Conservation (phyloP, 2,329 filamentous ascomycete species). For the Acrodontium crateriforme region DNA sequence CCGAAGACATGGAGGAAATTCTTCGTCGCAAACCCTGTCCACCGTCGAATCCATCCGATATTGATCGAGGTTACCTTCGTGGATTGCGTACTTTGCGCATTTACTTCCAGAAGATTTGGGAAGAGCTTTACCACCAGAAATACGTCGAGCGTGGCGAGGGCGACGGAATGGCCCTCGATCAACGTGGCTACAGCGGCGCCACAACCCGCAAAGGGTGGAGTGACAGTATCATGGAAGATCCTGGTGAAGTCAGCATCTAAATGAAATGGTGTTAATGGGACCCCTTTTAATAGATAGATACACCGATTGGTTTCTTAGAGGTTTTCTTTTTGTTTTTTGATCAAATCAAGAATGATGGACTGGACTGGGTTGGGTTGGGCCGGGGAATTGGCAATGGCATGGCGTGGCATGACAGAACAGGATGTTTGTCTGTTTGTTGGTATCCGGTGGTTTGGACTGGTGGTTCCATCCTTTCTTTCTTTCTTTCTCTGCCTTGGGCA, state of each 20-base stretch:
- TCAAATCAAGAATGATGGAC: no score
- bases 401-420: no score
- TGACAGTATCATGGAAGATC: constrained; percentile 14
- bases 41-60: constrained; percentile 62
- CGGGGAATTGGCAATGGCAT: neutral
- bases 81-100: constrained; percentile 64
- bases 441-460: no score
- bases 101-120: constrained; percentile 80
- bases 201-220: constrained; percentile 14
- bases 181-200: constrained; percentile 12
- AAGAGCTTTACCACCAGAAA: constrained; percentile 43
- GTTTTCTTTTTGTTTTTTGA: no score
- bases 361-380: neutral
- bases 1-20: constrained; percentile 52
- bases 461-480: no score
- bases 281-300: no score
- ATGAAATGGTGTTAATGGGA: neutral
- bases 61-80: constrained; percentile 80
- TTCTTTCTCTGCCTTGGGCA: no score
- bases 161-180: constrained; percentile 22
- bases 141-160: constrained; percentile 21
- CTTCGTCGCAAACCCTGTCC: constrained; percentile 45
- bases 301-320: no score
- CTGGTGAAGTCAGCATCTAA: constrained; percentile 15
- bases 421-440: no score